Percentiles rank a stretch among this genome's conserved stretches.
Conservation (phyloP, 129 eudicot species). For the Saposhnikovia divaricata region DNA sequence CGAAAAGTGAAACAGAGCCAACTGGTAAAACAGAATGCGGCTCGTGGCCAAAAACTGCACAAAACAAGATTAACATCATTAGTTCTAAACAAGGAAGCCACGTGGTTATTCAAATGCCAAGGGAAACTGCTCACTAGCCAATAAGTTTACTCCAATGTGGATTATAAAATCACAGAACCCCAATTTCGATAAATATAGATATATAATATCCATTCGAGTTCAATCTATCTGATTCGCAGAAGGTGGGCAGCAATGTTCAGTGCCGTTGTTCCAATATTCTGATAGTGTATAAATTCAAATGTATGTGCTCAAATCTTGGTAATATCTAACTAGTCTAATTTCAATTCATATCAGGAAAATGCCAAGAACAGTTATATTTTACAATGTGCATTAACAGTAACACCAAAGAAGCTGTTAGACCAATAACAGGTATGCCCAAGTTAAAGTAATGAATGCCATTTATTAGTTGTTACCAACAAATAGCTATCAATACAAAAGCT, state of each 20-base stretch:
- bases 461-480: too few species aligned
- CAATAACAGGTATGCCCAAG: background rate
- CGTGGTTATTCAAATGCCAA: background rate
- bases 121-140: background rate
- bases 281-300: background rate
- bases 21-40: constrained; percentile 98
- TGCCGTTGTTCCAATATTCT: background rate
- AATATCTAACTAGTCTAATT: background rate
- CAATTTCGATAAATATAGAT: background rate
- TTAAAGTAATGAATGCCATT: background rate
- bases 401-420: background rate
- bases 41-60: constrained; percentile 83
- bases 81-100: background rate
- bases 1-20: constrained; percentile 63
- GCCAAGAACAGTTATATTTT: background rate
- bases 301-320: background rate
- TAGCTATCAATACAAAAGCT: too few species aligned
- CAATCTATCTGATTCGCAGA: background rate
- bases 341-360: background rate
- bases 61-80: background rate
- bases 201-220: background rate
- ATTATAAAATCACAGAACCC: background rate
- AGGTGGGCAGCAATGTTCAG: background rate
- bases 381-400: background rate
- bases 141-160: background rate